phyloP scores from a whole-genome alignment of 192 early-diverging fungal genomes.

The Umbelopsis sp. region DNA sequence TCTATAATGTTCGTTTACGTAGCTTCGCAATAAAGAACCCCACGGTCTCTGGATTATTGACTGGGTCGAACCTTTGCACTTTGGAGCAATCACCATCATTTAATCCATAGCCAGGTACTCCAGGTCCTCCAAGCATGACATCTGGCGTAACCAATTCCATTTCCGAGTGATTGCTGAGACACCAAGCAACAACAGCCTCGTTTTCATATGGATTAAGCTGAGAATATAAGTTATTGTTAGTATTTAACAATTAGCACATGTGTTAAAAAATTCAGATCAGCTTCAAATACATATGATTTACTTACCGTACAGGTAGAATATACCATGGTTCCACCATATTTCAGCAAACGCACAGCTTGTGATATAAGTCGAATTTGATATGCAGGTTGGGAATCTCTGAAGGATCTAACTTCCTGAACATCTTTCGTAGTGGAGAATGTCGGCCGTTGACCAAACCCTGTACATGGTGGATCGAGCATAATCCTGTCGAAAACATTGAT shows the following conservation, averaged over 20 bases:
- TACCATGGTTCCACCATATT: conserved; percentile 4
- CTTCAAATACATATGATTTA: not conserved
- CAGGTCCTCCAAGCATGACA: not conserved
- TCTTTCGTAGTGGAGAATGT: not conserved
- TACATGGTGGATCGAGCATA: conserved; percentile 27
- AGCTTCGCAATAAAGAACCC: conserved; percentile 27
- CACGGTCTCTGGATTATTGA: conserved; percentile 1
- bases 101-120: not conserved
- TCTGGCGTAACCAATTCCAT: not conserved
- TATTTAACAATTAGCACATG: too few relatives aligned
- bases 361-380: conserved; percentile 15
- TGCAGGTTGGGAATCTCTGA: not conserved
- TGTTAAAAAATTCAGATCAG: not conserved
- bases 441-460: not conserved
- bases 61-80: conserved; percentile 26
- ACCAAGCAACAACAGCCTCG: conserved; percentile 6
- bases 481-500: conserved; percentile 8
- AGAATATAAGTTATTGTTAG: not conserved
- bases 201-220: conserved; percentile 24
- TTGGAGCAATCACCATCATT: not conserved
- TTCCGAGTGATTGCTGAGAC: not conserved
- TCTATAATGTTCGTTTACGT: not conserved
- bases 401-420: not conserved
- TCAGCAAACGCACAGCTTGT: conserved; percentile 14
- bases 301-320: conserved; percentile 26